These are phyloP conservation scores for Diaporthe australafricana DNA, from an alignment of 2,329 filamentous ascomycete species.

Conservation along the genomic window DNA sequence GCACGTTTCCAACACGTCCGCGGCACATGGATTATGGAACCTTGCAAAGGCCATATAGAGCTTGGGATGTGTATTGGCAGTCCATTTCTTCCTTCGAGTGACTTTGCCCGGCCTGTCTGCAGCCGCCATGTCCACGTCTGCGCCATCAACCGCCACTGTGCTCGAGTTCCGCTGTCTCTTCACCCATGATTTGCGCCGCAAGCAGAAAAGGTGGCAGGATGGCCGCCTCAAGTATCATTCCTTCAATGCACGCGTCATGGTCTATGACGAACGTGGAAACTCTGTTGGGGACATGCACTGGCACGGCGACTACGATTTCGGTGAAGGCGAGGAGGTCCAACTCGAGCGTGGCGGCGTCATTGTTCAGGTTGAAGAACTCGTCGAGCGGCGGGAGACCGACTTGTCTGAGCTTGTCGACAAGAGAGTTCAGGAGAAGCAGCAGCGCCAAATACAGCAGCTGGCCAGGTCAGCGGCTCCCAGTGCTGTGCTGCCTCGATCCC, in stretches of 20 bases:
- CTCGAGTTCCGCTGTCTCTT: constrained; percentile 88
- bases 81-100: neutral
- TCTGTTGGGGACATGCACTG: constrained; percentile 89
- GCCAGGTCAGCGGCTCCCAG: constrained; percentile 46
- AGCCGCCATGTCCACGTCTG: constrained; percentile 25
- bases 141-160: constrained; percentile 78
- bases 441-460: constrained; percentile 58
- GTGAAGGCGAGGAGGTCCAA: constrained; percentile 84
- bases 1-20: neutral
- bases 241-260: constrained; percentile 92
- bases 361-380: constrained; percentile 82
- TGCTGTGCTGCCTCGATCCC: constrained; percentile 42
- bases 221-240: constrained; percentile 87
- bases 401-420: constrained; percentile 81
- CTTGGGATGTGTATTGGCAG: neutral
- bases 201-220: constrained; percentile 95
- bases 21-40: neutral
- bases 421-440: constrained; percentile 67
- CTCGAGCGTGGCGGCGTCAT: constrained; percentile 81
- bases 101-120: constrained; percentile 22
- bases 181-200: constrained; percentile 85
- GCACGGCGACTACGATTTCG: constrained; percentile 74
- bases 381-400: constrained; percentile 82
- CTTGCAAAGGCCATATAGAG: neutral
- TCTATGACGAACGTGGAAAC: constrained; percentile 84